Evolutionary conservation across 805 yeast genomes (phyloP), one percentile per base, ranked within the genome.

Genomic region (Candida ipomoeae): DNA sequence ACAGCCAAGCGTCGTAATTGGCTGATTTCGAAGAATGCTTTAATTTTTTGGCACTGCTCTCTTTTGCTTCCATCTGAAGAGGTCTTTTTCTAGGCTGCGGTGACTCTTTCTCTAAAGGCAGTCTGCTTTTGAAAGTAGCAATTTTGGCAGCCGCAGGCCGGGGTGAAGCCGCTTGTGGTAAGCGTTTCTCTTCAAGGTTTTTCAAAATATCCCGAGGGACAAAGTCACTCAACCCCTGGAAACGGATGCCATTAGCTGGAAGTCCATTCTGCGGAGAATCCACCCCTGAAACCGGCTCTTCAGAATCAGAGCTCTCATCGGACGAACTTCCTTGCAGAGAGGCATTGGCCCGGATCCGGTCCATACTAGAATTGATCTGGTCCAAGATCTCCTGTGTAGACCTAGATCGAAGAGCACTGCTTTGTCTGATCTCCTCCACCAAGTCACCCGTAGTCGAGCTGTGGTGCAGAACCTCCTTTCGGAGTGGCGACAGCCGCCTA

Each of bases 351-450:
- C 38, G 33, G 20, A 44, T 44, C 3, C 56, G 48, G 21, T 57
- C 56, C 11, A 65, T 53, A 5, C 64, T 62, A 11, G 62, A 49
- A 48, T 66, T 61, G 13, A 66, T 63, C 46, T 56, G 57, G n/a
- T 64, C 68, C 33, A 63, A 46, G 11, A 64, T 62, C 37, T 60
- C 62, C 57, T 54, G 26, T 46, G 56, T 39, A 35, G 52, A 40
- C 23, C 50, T 35, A 14, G 62, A 51, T 20, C 49, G 40, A 38
- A 48, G 40, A 10, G 51, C 57, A 5, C 52, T 55, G 21, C 53
- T 51, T 5, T 50, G 50, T 1, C 56, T 60, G 21, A 55, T 45
- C 33, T 53, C 54, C 3, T 46, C 44, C 20, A 55, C 52, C 32
- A 55, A 43, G 7, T 48, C 52, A 7, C 46, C 49, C 3, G 55